Conservation (phyloP, 768 basidiomycete species). For the Mycena vulgaris region DNA sequence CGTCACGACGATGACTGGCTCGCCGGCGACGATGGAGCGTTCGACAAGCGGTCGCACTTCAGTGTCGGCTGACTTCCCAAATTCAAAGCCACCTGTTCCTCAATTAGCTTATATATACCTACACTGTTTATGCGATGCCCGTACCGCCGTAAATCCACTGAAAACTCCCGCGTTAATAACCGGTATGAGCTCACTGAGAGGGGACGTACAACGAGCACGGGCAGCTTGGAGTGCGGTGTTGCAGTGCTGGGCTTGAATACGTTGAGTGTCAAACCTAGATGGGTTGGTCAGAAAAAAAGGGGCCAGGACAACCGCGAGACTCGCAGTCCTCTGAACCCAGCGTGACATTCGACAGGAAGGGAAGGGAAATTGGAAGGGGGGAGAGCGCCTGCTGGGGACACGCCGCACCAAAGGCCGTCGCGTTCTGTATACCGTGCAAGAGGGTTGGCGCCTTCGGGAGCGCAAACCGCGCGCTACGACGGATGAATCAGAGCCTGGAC, state of each 20-base stretch:
- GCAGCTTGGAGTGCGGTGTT: too few relatives aligned
- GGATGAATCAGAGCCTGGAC: too few relatives aligned
- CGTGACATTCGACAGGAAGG: background rate
- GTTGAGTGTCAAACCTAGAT: slow-evolving; percentile 22
- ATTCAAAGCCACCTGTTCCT: too few relatives aligned
- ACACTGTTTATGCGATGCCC: background rate
- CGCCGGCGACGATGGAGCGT: background rate
- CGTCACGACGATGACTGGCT: slow-evolving; percentile 2
- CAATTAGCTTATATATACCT: background rate
- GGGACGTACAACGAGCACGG: too few relatives aligned
- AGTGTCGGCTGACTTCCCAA: too few relatives aligned
- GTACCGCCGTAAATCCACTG: slow-evolving; percentile 30
- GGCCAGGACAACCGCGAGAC: background rate
- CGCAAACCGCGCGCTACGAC: slow-evolving; percentile 54
- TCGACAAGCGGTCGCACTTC: background rate
- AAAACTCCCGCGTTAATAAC: background rate
- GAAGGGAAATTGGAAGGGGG: background rate
- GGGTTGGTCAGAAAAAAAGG: background rate
- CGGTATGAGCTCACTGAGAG: background rate
- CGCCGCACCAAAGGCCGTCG: slow-evolving; percentile 53
- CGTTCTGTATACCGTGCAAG: slow-evolving; percentile 53
- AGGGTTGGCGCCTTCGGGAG: slow-evolving; percentile 47
- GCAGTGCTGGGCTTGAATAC: too few relatives aligned
- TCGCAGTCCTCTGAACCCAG: slow-evolving; percentile 24
- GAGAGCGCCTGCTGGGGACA: slow-evolving; percentile 38